These are phyloP conservation scores for Bidens hawaiensis DNA, from an alignment of 140 eudicot genomes.

Conservation along the genomic window DNA sequence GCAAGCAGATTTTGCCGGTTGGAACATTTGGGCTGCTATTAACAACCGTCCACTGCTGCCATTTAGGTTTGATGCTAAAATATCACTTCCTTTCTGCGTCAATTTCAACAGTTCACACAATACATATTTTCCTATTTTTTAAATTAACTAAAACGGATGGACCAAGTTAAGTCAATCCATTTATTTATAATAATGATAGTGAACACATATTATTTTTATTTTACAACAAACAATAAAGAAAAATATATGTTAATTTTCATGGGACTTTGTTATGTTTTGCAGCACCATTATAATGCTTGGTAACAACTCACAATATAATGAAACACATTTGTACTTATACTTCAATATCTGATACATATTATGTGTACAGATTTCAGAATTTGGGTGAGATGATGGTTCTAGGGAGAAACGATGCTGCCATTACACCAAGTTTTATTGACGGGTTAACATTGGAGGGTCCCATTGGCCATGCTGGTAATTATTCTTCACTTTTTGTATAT, in stretches of 20 bases:
- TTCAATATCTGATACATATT: neutral
- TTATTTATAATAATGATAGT: neutral
- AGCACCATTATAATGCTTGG: neutral
- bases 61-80: slow-evolving; percentile 60
- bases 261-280: neutral
- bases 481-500: neutral
- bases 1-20: slow-evolving; percentile 97
- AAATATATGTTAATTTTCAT: neutral
- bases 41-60: slow-evolving; percentile 85
- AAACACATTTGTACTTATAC: neutral
- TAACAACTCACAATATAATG: neutral
- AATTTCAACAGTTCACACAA: neutral
- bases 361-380: slow-evolving; percentile 72
- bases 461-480: slow-evolving; percentile 79
- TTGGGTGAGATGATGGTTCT: slow-evolving; percentile 99
- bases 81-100: neutral
- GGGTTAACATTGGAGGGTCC: slow-evolving; percentile 93
- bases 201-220: neutral
- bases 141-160: neutral
- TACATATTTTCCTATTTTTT: neutral
- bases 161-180: neutral
- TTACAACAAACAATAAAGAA: neutral
- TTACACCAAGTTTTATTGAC: slow-evolving; percentile 85
- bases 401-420: slow-evolving; percentile 88
- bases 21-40: slow-evolving; percentile 99